Evolutionary conservation across 1,139 yeast genomes (phyloP), one percentile per base, ranked within the genome.

Genomic region (Debaryomyces udenii): DNA sequence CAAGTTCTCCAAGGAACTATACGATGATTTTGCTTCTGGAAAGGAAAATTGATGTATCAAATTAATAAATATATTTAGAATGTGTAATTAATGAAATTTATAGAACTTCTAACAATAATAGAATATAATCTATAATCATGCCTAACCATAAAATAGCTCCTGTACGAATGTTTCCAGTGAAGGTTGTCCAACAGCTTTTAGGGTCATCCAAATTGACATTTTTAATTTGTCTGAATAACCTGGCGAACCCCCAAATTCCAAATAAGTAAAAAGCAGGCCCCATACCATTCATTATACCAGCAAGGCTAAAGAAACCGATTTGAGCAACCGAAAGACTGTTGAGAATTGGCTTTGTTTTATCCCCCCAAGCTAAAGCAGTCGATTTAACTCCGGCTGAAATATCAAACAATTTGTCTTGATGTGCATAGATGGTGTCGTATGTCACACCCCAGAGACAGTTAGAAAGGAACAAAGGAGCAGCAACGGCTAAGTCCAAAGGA

Each of bases 391-490:
- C 98, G 0, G 96, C 98, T 41, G 76, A 70, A 40, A 86, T 67
- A 62, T 94, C 99, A 56, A 85, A 94, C 44, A 64, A 68, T 66
- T 94, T 94, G 63, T 94, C 99, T 67, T 94, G 99, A 61, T 94
- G 99, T 1, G 99, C 99, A 61, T 94, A 94, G 31, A 94, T 81
- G 2, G 98, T 88, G 62, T 94, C 99, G 62, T 94, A 94, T 39
- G 86, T 83, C 88, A 94, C 86, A 51, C 96, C 85, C 99, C 99
- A 94, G 42, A 85, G 73, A 59, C 84, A 86, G 35, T 90, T 83
- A 13, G 96, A 81, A 2, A 81, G 62, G 52, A 85, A 88, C 39
- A 94, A 70, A 1, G 96, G 89, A 9, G 80, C 68, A 79, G 91
- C 91, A 3, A 90, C 86, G 15, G 80, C 66, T 68, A 80, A 74